A percentile compares a stretch with the other conserved stretches of the same genome.
Conservation (phyloP, 441 rosid species). For the Sinapis alba region DNA sequence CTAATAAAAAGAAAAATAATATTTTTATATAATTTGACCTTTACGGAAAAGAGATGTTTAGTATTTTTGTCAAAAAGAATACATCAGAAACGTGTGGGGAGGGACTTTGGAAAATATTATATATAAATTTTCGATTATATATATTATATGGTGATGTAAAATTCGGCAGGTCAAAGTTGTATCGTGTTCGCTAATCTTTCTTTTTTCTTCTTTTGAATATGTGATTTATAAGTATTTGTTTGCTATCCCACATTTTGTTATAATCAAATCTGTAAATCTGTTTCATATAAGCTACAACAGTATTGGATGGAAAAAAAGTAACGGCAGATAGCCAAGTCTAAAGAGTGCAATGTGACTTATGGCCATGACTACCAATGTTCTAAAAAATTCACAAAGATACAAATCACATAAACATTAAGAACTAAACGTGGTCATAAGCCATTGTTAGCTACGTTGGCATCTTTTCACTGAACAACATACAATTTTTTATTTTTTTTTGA, state of each 20-base stretch:
- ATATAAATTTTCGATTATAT: neutral
- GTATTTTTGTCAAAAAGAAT: conserved; percentile 3
- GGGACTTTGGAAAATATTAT: conserved; percentile 12
- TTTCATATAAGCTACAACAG: neutral
- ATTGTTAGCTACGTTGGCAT: no score
- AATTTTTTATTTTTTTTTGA: no score
- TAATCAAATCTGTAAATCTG: neutral
- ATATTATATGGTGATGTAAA: neutral
- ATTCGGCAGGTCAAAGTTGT: conserved; percentile 23
- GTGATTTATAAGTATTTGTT: neutral
- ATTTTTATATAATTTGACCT: conserved; percentile 30
- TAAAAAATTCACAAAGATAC: no score
- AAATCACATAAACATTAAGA: no score
- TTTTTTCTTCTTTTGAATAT: neutral
- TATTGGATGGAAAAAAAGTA: neutral
- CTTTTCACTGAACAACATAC: no score
- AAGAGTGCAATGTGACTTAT: neutral
- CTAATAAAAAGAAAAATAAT: neutral
- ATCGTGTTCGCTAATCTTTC: conserved; percentile 22
- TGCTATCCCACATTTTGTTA: neutral
- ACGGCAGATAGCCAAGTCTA: neutral
- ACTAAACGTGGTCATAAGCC: no score
- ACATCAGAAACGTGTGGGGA: conserved; percentile 35
- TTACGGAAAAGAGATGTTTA: conserved; percentile 37
- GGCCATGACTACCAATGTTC: no score